A percentile compares a stretch with the other conserved stretches of the same genome.
Conservation (phyloP, 495 filamentous ascomycete species). For the Barbatosphaeria neglecta region DNA sequence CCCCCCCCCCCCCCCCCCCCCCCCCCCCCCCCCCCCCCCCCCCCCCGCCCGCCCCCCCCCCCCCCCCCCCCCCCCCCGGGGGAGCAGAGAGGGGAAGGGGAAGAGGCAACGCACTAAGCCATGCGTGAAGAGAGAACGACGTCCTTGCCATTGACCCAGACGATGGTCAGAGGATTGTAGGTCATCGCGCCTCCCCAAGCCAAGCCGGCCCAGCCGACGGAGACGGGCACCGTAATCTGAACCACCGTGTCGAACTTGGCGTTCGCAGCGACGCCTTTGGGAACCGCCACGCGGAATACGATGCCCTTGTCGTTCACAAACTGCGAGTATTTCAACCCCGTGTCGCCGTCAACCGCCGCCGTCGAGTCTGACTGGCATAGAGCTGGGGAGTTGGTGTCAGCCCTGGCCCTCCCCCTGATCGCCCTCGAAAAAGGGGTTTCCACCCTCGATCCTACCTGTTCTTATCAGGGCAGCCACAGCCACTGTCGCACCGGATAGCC, state of each 20-base stretch:
- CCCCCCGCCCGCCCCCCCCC: no score
- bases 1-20: no score
- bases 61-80: no score
- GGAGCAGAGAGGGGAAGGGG: background rate
- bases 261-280: constrained; percentile 17
- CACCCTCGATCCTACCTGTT: constrained; percentile 7
- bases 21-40: no score
- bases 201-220: constrained; percentile 31
- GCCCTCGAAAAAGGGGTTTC: no score
- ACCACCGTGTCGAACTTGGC: constrained; percentile 28
- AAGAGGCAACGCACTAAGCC: constrained; percentile 24
- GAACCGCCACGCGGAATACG: constrained; percentile 28
- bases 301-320: constrained; percentile 24
- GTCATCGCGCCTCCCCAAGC: constrained; percentile 37
- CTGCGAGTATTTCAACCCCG: constrained; percentile 29
- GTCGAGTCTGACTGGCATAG: constrained; percentile 22
- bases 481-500: background rate
- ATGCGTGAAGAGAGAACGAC: constrained; percentile 27
- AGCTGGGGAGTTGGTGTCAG: constrained; percentile 5
- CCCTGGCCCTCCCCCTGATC: background rate
- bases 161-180: constrained; percentile 33
- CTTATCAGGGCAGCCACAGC: constrained; percentile 13
- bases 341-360: constrained; percentile 22
- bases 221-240: constrained; percentile 24
- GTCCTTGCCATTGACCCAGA: constrained; percentile 28